Conservation (phyloP, 2,329 filamentous ascomycete species). For the Escovopsis weberi region DNA sequence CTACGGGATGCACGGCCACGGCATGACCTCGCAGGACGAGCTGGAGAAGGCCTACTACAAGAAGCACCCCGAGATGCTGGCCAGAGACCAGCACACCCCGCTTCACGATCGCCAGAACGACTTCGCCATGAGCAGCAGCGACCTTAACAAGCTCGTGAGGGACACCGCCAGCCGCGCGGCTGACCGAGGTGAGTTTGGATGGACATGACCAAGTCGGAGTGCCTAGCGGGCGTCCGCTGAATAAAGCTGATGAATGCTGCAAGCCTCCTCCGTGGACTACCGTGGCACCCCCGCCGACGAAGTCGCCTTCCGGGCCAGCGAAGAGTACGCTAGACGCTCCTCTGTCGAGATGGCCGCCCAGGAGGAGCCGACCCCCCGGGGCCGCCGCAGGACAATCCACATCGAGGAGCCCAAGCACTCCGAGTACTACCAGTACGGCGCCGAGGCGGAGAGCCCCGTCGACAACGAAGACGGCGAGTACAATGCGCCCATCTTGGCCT, state of each 20-base stretch:
- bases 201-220: neutral
- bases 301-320: slow-evolving; percentile 73
- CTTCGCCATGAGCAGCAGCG: slow-evolving; percentile 77
- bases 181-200: slow-evolving; percentile 19
- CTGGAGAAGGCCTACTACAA: slow-evolving; percentile 87
- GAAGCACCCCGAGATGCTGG: slow-evolving; percentile 71
- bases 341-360: slow-evolving; percentile 19
- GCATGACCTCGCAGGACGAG: slow-evolving; percentile 57
- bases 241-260: neutral
- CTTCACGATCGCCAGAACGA: slow-evolving; percentile 46
- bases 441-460: slow-evolving; percentile 28
- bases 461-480: slow-evolving; percentile 47
- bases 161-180: slow-evolving; percentile 45
- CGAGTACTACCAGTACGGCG: slow-evolving; percentile 23
- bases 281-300: slow-evolving; percentile 77
- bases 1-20: slow-evolving; percentile 86
- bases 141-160: slow-evolving; percentile 79
- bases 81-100: slow-evolving; percentile 53
- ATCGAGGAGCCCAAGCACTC: slow-evolving; percentile 46
- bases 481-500: slow-evolving; percentile 69
- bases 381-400: slow-evolving; percentile 38
- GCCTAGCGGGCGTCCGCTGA: neutral
- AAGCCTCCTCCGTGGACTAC: slow-evolving; percentile 45
- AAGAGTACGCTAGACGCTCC: slow-evolving; percentile 57
- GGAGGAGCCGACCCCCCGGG: slow-evolving; percentile 15